Conservation (phyloP, 2,329 filamentous ascomycete genomes). For the Trematosphaeria pertusa region DNA sequence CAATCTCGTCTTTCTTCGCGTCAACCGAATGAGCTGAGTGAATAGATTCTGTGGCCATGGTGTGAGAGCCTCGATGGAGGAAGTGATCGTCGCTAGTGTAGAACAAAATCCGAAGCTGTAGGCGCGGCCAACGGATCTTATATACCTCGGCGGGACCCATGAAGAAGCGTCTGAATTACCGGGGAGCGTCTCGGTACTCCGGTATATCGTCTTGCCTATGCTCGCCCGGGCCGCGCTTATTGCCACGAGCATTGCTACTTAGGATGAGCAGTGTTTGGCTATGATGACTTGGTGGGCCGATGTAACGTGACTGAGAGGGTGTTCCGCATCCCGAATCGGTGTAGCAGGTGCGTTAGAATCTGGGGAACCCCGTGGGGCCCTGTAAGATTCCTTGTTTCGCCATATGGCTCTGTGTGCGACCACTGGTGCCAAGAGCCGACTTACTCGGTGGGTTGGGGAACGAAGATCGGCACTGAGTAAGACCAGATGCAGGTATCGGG, state of each 20-base stretch:
- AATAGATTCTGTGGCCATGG: slow-evolving; percentile 18
- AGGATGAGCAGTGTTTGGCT: too few relatives aligned
- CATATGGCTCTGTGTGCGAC: slow-evolving; percentile 6
- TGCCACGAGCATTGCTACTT: too few relatives aligned
- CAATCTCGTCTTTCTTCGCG: slow-evolving; percentile 10
- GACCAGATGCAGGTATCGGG: background rate
- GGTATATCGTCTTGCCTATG: too few relatives aligned
- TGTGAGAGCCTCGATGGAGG: background rate
- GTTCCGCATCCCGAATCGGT: background rate
- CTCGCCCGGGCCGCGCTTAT: too few relatives aligned
- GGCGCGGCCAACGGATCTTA: too few relatives aligned
- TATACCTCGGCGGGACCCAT: too few relatives aligned
- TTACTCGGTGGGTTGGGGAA: background rate
- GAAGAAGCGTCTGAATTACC: too few relatives aligned
- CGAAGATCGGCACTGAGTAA: background rate
- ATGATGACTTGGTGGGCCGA: background rate
- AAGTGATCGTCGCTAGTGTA: slow-evolving; percentile 1
- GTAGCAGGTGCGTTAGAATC: slow-evolving; percentile 3
- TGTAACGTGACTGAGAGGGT: slow-evolving; percentile 6
- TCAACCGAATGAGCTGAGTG: slow-evolving; percentile 10
- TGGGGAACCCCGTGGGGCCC: slow-evolving; percentile 14
- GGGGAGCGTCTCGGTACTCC: too few relatives aligned
- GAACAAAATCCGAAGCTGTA: too few relatives aligned
- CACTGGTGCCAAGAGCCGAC: background rate
- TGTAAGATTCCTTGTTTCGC: slow-evolving; percentile 1